Conservation (phyloP, 108 stramenopile genomes). For the Cafeteria roenbergensis region DNA sequence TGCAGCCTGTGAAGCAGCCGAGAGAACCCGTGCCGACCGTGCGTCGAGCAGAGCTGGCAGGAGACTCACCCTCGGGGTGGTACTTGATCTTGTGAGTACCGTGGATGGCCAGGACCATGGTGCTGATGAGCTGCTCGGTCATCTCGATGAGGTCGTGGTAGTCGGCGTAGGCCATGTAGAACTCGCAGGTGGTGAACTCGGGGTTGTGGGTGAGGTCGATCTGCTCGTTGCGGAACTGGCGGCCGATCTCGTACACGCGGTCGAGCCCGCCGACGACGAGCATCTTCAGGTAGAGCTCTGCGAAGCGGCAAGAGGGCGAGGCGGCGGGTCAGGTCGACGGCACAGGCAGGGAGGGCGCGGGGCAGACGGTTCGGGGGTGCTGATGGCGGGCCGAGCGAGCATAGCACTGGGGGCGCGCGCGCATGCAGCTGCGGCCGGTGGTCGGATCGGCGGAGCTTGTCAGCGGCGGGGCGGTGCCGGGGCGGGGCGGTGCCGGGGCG, state of each 20-base stretch:
- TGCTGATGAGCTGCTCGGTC: slow-evolving; percentile 86
- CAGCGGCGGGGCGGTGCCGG: not conserved
- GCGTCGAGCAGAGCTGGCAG: too few relatives aligned
- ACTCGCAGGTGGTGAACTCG: slow-evolving; percentile 97
- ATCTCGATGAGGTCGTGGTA: slow-evolving; percentile 95
- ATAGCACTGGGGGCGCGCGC: too few relatives aligned
- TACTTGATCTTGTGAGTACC: slow-evolving; percentile 89
- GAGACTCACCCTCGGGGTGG: slow-evolving; percentile 73
- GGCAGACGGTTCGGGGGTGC: too few relatives aligned
- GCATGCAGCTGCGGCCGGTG: too few relatives aligned
- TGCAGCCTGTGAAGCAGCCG: too few relatives aligned
- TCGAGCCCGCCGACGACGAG: slow-evolving; percentile 93
- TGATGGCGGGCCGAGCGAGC: too few relatives aligned
- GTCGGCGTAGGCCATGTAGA: slow-evolving; percentile 96
- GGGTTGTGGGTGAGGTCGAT: slow-evolving; percentile 99
- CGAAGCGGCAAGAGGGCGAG: too few relatives aligned
- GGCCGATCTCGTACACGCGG: slow-evolving; percentile 95
- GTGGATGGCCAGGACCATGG: slow-evolving; percentile 82
- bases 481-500: too few relatives aligned
- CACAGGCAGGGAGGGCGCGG: too few relatives aligned
- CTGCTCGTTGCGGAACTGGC: slow-evolving; percentile 97
- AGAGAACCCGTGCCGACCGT: not conserved
- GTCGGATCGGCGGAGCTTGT: not conserved
- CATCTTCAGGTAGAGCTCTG: slow-evolving; percentile 95
- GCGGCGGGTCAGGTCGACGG: too few relatives aligned